Base-by-base conservation (phyloP, 495 filamentous ascomycete species). In the Parathielavia hyrcaniae region DNA sequence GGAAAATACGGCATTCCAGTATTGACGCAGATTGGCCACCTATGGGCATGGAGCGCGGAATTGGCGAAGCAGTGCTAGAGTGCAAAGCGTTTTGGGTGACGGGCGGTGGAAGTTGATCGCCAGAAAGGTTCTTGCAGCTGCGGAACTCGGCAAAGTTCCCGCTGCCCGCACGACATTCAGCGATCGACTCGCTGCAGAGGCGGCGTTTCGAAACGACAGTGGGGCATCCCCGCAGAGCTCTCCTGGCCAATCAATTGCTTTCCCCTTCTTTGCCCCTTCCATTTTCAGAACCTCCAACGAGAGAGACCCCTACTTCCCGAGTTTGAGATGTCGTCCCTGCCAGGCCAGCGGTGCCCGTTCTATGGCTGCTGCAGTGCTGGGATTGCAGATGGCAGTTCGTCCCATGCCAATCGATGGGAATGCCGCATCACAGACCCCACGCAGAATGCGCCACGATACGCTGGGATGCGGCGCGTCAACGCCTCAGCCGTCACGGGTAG, bases 281-380 rank as follows among this genome's bases (percentile, higher is more conserved):
- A 41, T 46, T 34, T 39, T 34, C 6, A 22, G 19, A n/a, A 14
- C 54, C 32, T 53, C 58, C 26, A 30, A 6, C 2, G 39, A 53
- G 30, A 36, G 57, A n/a, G 47, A 34, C 16, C 46, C 26, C 48
- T 41, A 34, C 62, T 55, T 51, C 14, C 17, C 53, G 38, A 8
- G 65, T 65, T 65, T 64, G 58, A 64, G 53, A 55, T 60, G 40
- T 26, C 19, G 55, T 59, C 53, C 61, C 57, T 60, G 59, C 53
- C 58, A 58, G 50, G 36, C 34, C 49, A 55, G 49, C 32, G 14
- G 56, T 48, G 32, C 36, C 16, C 22, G 32, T 39, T 61, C 45
- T 61, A 53, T 64, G 63, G 63, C 53, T 52, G 50, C 40, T 52
- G 46, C 26, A 40, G 57, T 40, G 36, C 23, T 23, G 50, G 13